phyloP scores from a whole-genome alignment of 2,329 filamentous ascomycete species.

The Trichophyton simii region DNA sequence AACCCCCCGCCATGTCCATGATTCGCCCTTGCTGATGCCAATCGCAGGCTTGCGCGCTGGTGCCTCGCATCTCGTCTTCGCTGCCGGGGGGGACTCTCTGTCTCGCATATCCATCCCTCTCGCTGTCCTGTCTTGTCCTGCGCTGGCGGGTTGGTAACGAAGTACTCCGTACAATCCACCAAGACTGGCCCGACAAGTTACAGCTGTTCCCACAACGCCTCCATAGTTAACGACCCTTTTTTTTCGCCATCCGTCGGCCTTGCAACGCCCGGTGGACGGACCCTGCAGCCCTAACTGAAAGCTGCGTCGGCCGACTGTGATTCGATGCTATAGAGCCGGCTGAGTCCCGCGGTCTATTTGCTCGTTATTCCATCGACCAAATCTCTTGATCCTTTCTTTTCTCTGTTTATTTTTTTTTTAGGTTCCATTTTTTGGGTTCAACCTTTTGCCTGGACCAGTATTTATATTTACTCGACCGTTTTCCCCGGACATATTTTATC shows the following conservation, averaged over 20 bases:
- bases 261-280: neutral
- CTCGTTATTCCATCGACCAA: neutral
- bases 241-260: too few species aligned
- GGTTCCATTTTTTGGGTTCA: neutral
- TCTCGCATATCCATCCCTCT: too few species aligned
- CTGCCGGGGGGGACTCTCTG: neutral
- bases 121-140: too few species aligned
- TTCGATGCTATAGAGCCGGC: neutral
- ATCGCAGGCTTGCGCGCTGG: neutral
- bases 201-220: too few species aligned
- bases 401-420: neutral
- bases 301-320: neutral
- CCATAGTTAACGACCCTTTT: too few species aligned
- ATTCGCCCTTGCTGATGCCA: neutral
- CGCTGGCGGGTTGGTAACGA: too few species aligned
- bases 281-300: slow-evolving; percentile 4
- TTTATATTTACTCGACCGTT: neutral
- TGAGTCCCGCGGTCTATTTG: neutral
- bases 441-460: neutral
- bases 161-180: too few species aligned
- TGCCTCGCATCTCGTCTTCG: neutral
- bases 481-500: neutral
- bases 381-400: neutral
- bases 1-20: neutral
- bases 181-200: too few species aligned